Conservation (phyloP, 805 yeast genomes). For the Teunomyces barrocoloradensis region DNA sequence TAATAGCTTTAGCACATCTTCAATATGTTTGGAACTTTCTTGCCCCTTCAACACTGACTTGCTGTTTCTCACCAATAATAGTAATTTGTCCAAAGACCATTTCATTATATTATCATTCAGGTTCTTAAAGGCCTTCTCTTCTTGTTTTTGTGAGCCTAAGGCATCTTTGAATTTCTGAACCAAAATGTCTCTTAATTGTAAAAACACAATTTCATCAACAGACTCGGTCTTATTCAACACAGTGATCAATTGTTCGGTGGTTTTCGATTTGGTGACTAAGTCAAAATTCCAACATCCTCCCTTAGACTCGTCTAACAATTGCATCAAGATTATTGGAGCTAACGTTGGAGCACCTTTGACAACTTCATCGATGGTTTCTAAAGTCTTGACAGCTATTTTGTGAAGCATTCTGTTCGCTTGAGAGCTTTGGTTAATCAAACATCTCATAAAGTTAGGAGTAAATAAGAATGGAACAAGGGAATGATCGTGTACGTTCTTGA, state of each 20-base stretch:
- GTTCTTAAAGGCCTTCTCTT: conserved; percentile 13
- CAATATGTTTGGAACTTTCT: conserved; percentile 22
- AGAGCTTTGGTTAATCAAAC: conserved; percentile 72
- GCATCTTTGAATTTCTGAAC: conserved; percentile 22
- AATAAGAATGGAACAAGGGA: conserved; percentile 34
- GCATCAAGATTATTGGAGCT: conserved; percentile 30
- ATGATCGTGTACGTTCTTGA: conserved; percentile 20
- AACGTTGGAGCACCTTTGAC: conserved; percentile 36
- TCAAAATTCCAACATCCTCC: conserved; percentile 73
- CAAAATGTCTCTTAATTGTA: conserved; percentile 21
- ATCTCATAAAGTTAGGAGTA: conserved; percentile 66
- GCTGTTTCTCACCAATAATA: conserved; percentile 50
- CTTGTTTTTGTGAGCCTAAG: conserved; percentile 20
- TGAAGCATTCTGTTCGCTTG: conserved; percentile 63
- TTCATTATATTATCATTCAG: conserved; percentile 39
- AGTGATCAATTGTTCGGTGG: conserved; percentile 42
- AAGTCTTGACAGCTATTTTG: conserved; percentile 58
- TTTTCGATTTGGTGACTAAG: conserved; percentile 68
- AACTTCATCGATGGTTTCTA: conserved; percentile 42
- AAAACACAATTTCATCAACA: conserved; percentile 13
- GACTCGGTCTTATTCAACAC: conserved; percentile 17
- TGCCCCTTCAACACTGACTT: conserved; percentile 26
- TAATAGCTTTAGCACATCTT: conserved; percentile 37
- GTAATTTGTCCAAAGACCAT: conserved; percentile 61
- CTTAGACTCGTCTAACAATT: conserved; percentile 27